Conservation (phyloP, 495 filamentous ascomycete species). For the Lasiosphaeria ovina region DNA sequence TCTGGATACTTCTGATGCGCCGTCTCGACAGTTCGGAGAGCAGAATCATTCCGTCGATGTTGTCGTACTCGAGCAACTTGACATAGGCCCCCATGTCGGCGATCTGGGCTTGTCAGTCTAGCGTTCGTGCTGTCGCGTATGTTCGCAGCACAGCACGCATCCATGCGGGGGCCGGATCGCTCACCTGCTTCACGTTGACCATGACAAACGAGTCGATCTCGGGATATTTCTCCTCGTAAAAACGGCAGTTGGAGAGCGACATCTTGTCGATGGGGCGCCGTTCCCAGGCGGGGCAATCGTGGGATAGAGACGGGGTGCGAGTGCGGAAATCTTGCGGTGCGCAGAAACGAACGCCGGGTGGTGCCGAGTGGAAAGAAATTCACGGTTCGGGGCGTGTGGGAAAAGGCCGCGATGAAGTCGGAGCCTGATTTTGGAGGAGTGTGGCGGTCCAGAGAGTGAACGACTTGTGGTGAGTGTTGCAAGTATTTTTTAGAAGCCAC, state of each 20-base stretch:
- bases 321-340: slow-evolving; percentile 7
- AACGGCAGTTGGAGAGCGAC: slow-evolving; percentile 98
- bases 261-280: slow-evolving; percentile 49
- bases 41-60: slow-evolving; percentile 99
- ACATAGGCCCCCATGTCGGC: slow-evolving; percentile 99
- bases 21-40: slow-evolving; percentile 93
- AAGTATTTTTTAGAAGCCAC: slow-evolving; percentile 27
- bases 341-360: background rate
- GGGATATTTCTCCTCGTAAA: slow-evolving; percentile 88
- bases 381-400: background rate
- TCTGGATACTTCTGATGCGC: slow-evolving; percentile 97
- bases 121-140: slow-evolving; percentile 8
- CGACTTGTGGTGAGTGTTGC: slow-evolving; percentile 11
- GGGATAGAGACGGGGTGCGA: slow-evolving; percentile 5
- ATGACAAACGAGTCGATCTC: slow-evolving; percentile 99
- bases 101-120: slow-evolving; percentile 58
- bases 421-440: background rate
- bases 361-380: background rate
- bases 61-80: slow-evolving; percentile 98
- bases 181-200: slow-evolving; percentile 95
- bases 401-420: slow-evolving; percentile 3
- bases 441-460: slow-evolving; percentile 2
- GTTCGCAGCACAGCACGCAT: background rate
- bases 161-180: slow-evolving; percentile 18
- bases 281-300: slow-evolving; percentile 16